Conservation (phyloP, 2,329 filamentous ascomycete genomes). For the Cercospora sojina region DNA sequence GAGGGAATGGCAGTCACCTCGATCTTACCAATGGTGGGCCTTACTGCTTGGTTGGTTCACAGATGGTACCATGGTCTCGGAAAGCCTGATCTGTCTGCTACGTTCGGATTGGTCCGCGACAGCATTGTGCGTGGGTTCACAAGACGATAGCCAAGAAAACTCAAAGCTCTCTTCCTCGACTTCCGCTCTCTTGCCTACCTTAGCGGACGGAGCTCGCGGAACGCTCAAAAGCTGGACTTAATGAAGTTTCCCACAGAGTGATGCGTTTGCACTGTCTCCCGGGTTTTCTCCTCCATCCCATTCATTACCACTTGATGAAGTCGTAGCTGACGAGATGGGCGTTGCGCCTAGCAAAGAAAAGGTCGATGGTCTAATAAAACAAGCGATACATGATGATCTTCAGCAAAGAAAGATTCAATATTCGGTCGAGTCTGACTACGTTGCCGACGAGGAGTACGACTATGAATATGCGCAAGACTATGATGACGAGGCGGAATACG, state of each 20-base stretch:
- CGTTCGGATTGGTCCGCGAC: slow-evolving; percentile 19
- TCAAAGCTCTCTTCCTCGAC: slow-evolving; percentile 1
- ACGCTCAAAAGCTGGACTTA: neutral
- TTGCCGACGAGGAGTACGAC: neutral
- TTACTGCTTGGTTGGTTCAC: slow-evolving; percentile 32
- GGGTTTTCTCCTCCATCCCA: neutral
- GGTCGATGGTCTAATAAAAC: neutral
- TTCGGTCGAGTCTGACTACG: neutral
- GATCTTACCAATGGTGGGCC: slow-evolving; percentile 32
- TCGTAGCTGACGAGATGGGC: slow-evolving; percentile 3
- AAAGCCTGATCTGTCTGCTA: slow-evolving; percentile 16
- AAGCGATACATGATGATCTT: neutral
- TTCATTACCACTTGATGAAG: neutral
- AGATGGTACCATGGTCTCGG: slow-evolving; percentile 28
- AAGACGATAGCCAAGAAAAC: slow-evolving; percentile 8
- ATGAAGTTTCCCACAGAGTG: neutral
- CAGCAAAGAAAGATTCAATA: neutral
- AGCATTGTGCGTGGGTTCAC: slow-evolving; percentile 18
- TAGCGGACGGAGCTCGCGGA: neutral
- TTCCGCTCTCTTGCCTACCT: neutral
- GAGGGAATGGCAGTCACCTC: slow-evolving; percentile 51
- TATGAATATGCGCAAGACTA: neutral
- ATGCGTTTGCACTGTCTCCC: neutral
- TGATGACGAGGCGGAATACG: neutral
- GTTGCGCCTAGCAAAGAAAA: neutral